Evolutionary conservation across 2,329 filamentous ascomycete species (phyloP).

Genomic region (Nigrospora sphaerica): DNA sequence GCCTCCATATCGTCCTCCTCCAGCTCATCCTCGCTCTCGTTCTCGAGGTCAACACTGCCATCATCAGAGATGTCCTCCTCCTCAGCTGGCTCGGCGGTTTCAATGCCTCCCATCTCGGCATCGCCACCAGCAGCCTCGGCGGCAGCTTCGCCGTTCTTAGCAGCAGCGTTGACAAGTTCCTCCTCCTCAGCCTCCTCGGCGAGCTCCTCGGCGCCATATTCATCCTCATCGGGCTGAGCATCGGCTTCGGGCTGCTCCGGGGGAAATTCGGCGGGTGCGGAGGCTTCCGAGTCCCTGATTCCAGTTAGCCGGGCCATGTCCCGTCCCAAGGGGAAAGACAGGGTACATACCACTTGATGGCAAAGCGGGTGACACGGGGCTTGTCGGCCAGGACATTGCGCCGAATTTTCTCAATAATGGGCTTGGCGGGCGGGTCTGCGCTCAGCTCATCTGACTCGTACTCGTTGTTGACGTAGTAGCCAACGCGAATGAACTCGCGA

Average conservation of each 20-base stretch:
- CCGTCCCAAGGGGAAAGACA: neutral
- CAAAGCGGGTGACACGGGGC: conserved; percentile 92
- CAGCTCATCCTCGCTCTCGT: conserved; percentile 60
- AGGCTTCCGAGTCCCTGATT: conserved; percentile 89
- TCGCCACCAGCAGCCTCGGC: conserved; percentile 48
- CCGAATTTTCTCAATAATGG: conserved; percentile 82
- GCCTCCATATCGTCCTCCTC: conserved; percentile 40
- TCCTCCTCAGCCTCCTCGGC: conserved; percentile 58
- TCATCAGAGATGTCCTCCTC: conserved; percentile 61
- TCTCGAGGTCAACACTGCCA: conserved; percentile 65
- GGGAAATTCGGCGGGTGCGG: conserved; percentile 90
- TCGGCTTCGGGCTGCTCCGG: conserved; percentile 98
- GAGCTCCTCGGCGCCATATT: conserved; percentile 86
- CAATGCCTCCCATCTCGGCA: conserved; percentile 62
- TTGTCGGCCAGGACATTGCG: conserved; percentile 95
- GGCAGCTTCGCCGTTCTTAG: conserved; percentile 32
- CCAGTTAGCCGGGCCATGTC: neutral
- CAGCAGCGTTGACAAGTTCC: conserved; percentile 45
- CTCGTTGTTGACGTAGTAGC: conserved; percentile 99
- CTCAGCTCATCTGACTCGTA: conserved; percentile 89
- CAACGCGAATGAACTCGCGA: conserved; percentile 93
- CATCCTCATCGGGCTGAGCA: conserved; percentile 72
- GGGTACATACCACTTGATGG: conserved; percentile 84
- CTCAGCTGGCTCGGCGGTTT: conserved; percentile 39
- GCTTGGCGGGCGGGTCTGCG: conserved; percentile 85